Conservation (phyloP, 257 asterid species). For the Oldenlandia corymbosa region DNA sequence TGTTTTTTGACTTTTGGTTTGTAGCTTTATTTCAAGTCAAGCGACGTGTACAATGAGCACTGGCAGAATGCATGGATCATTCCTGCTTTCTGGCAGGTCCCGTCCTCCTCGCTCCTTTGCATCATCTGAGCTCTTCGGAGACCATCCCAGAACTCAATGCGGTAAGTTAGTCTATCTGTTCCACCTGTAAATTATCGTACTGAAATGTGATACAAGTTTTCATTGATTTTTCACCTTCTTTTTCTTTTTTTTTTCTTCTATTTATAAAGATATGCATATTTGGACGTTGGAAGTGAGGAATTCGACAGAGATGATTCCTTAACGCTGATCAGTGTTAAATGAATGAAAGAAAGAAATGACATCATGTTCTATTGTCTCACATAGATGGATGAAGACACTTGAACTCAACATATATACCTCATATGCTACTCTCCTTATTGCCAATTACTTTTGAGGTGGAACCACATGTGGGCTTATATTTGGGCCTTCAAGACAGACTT, state of each 20-base stretch:
- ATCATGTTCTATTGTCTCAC: too few species aligned
- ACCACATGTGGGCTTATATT: too few species aligned
- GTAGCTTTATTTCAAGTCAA: slow-evolving; percentile 92
- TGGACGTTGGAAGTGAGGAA: slow-evolving; percentile 76
- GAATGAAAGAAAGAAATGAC: too few species aligned
- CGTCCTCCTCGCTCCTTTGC: slow-evolving; percentile 80
- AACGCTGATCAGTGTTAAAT: too few species aligned
- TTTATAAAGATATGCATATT: slow-evolving; percentile 66
- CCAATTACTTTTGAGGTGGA: too few species aligned
- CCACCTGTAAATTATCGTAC: slow-evolving; percentile 1
- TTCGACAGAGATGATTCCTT: slow-evolving; percentile 68
- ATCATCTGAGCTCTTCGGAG: slow-evolving; percentile 96
- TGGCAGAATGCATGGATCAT: slow-evolving; percentile 98
- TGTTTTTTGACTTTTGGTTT: slow-evolving; percentile 21
- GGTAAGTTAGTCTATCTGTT: slow-evolving; percentile 44
- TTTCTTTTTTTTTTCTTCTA: neutral
- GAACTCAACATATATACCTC: too few species aligned
- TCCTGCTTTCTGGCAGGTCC: slow-evolving; percentile 95
- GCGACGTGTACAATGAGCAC: slow-evolving; percentile 78
- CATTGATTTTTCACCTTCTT: too few species aligned
- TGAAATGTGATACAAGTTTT: too few species aligned
- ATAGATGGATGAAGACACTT: too few species aligned
- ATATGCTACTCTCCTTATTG: too few species aligned
- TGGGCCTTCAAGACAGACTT: too few species aligned
- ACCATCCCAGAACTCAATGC: slow-evolving; percentile 81